Percentiles rank a stretch among this genome's conserved stretches.
These are phyloP conservation scores for Colletotrichum eleusines DNA, from an alignment of 2,329 filamentous ascomycete genomes.

Conservation along the genomic window DNA sequence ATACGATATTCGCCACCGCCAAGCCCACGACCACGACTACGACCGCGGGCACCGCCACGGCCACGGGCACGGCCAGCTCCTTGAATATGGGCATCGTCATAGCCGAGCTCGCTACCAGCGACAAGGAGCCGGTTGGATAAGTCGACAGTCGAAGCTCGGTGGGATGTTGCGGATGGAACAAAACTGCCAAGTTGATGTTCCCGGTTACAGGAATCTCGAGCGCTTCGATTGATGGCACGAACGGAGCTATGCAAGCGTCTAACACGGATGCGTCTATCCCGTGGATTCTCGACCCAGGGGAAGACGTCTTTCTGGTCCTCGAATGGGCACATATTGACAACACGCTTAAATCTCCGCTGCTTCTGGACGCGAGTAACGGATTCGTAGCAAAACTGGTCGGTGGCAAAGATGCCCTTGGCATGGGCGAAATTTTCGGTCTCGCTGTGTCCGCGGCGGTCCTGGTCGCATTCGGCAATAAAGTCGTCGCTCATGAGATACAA, in stretches of 20 bases:
- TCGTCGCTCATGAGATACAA: conserved; percentile 3
- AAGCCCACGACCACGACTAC: neutral
- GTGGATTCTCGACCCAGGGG: conserved; percentile 6
- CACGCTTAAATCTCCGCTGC: conserved; percentile 21
- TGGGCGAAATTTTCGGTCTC: neutral
- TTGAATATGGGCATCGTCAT: neutral
- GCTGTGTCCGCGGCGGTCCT: conserved; percentile 2
- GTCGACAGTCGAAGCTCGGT: too few species aligned
- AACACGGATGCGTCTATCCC: conserved; percentile 7
- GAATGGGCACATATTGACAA: conserved; percentile 20
- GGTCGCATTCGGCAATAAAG: conserved; percentile 9
- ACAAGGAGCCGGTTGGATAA: neutral
- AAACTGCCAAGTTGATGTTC: neutral
- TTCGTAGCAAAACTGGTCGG: conserved; percentile 28
- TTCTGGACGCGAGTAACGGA: conserved; percentile 23
- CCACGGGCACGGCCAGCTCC: neutral
- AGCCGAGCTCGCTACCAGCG: neutral
- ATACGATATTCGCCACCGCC: neutral
- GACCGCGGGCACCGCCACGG: neutral
- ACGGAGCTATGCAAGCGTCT: neutral
- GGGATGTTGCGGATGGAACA: neutral
- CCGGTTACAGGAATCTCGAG: neutral
- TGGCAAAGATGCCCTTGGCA: conserved; percentile 25
- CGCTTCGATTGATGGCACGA: neutral
- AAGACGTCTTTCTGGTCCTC: neutral